Evolutionary conservation across 306 rosid genomes (phyloP).

Genomic region (Acmispon strigosus): DNA sequence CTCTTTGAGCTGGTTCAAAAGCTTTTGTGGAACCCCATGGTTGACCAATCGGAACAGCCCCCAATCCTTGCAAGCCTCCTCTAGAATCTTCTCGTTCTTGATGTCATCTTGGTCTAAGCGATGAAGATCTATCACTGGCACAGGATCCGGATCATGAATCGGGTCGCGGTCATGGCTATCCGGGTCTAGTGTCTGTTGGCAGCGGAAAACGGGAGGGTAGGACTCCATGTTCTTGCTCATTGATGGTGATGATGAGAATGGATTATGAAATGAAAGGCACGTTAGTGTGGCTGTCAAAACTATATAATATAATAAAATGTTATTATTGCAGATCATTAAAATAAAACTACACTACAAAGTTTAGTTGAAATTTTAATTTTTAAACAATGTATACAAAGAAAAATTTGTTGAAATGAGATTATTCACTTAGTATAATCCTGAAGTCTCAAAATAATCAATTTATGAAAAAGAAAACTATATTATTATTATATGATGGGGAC

Average conservation of each 20-base stretch:
- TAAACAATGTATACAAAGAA: too few relatives aligned
- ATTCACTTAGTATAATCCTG: too few relatives aligned
- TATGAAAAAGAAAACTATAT: too few relatives aligned
- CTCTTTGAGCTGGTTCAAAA: constrained; percentile 36
- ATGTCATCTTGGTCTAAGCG: not conserved
- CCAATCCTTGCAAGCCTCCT: constrained; percentile 56
- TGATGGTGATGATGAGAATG: not conserved
- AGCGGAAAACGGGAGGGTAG: constrained; percentile 48
- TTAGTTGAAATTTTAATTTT: too few relatives aligned
- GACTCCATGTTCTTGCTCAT: constrained; percentile 25
- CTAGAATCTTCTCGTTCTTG: constrained; percentile 2
- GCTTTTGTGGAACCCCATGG: constrained; percentile 58
- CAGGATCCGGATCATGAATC: not conserved
- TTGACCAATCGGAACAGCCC: constrained; percentile 66
- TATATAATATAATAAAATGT: not conserved
- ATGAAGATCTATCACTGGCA: constrained; percentile 52
- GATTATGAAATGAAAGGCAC: not conserved
- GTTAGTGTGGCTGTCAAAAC: not conserved
- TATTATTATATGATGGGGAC: too few relatives aligned
- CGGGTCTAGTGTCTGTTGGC: not conserved
- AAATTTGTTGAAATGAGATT: too few relatives aligned
- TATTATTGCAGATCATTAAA: too few relatives aligned
- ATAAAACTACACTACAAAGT: too few relatives aligned
- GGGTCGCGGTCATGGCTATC: not conserved
- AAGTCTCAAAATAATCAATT: too few relatives aligned